These are phyloP conservation scores for Coniochaeta hoffmannii DNA, from an alignment of 2,329 filamentous ascomycete species.

Conservation along the genomic window DNA sequence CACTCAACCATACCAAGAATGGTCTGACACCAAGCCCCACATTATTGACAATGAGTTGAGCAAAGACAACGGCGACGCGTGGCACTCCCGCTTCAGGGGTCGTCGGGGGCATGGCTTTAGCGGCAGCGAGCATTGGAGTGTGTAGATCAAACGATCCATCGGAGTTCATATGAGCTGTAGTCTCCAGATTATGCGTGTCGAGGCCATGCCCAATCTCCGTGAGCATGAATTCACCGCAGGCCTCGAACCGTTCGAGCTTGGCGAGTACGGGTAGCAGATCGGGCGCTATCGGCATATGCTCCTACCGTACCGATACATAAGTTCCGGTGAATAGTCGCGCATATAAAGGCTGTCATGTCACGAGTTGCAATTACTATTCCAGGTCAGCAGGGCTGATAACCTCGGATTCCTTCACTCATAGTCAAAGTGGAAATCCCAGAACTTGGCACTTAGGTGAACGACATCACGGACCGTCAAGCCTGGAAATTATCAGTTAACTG, in stretches of 20 bases:
- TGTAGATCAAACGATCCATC: conserved; percentile 26
- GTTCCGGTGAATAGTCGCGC: no score
- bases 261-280: conserved; percentile 11
- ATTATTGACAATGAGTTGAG: conserved; percentile 18
- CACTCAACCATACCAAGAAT: conserved; percentile 22
- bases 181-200: conserved; percentile 28
- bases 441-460: no score
- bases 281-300: no score
- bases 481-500: no score
- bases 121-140: conserved; percentile 20
- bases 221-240: conserved; percentile 26
- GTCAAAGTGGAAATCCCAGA: no score
- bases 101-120: conserved; percentile 23
- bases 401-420: no score
- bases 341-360: no score
- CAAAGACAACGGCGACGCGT: conserved; percentile 24
- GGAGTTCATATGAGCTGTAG: conserved; percentile 23
- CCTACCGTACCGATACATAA: no score
- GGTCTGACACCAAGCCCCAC: conserved; percentile 20
- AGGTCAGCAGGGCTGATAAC: no score
- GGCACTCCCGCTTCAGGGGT: conserved; percentile 16
- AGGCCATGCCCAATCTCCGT: conserved; percentile 31
- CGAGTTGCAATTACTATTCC: no score
- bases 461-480: no score
- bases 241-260: conserved; percentile 14